Percentiles rank a stretch among this genome's conserved stretches.
phyloP scores from a whole-genome alignment of 106 monocot genomes.

The Dendrobium catenatum region DNA sequence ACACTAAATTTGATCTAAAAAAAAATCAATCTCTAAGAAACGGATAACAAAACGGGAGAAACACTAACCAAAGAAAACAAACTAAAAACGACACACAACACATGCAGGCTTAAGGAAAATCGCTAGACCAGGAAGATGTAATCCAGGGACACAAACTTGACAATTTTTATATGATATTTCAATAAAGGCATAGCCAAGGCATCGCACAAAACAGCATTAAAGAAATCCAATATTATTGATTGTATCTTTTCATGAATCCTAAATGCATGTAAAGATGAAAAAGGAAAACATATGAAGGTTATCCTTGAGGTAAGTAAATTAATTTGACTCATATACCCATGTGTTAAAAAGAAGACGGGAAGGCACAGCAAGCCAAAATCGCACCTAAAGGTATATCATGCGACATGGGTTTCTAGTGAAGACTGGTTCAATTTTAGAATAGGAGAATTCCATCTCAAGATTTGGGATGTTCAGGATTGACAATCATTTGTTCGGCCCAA shows the following conservation, averaged over 20 bases:
- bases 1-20: neutral
- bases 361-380: too few species aligned
- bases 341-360: neutral
- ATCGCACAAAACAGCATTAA: neutral
- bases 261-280: neutral
- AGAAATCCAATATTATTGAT: neutral
- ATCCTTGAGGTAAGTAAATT: neutral
- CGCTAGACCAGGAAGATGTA: neutral
- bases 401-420: too few species aligned
- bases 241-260: neutral
- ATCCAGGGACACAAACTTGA: neutral
- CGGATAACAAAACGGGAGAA: neutral
- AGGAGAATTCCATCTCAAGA: too few species aligned
- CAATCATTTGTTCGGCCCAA: too few species aligned
- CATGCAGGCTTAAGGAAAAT: neutral
- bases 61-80: neutral
- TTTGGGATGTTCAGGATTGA: too few species aligned
- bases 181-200: neutral
- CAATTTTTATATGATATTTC: neutral
- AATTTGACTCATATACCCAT: neutral
- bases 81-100: neutral
- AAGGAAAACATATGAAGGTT: neutral
- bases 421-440: too few species aligned
- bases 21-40: neutral
- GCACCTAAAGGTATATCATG: too few species aligned